These are phyloP conservation scores for Rutidosis leptorrhynchoides DNA, from an alignment of 129 eudicot species.

Conservation along the genomic window DNA sequence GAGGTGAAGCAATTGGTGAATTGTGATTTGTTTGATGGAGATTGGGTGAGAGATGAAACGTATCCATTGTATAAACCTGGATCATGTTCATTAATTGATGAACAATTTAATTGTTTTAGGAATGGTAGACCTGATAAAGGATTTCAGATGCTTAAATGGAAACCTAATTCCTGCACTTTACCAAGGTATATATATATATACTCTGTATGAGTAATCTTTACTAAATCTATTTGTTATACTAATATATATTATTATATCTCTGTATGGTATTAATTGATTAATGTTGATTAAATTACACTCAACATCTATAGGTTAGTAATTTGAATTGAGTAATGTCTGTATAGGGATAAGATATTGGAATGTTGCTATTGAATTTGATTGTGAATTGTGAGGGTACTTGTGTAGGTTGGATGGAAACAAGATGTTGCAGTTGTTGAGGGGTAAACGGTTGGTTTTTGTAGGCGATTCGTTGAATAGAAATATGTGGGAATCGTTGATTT, in stretches of 20 bases:
- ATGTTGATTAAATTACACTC: neutral
- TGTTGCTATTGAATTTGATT: neutral
- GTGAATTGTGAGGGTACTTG: neutral
- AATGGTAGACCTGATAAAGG: conserved; percentile 72
- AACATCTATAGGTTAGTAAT: neutral
- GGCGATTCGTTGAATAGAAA: conserved; percentile 63
- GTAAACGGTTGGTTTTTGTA: conserved; percentile 56
- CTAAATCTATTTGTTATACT: neutral
- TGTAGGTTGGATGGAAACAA: conserved; percentile 49
- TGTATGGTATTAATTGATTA: neutral
- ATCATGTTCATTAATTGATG: conserved; percentile 70
- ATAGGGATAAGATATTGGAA: neutral
- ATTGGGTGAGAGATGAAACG: conserved; percentile 70
- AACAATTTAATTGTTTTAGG: conserved; percentile 52
- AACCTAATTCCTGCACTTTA: conserved; percentile 62
- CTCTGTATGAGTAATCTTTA: neutral
- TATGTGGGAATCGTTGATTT: conserved; percentile 66
- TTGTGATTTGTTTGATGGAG: conserved; percentile 72
- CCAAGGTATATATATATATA: conserved; percentile 77
- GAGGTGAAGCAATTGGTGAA: conserved; percentile 34
- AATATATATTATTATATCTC: too few relatives aligned
- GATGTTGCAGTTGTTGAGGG: conserved; percentile 54
- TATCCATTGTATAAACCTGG: conserved; percentile 71
- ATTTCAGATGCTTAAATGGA: conserved; percentile 59
- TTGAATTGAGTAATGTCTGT: neutral